Percentiles rank a stretch among this genome's conserved stretches.
These are phyloP conservation scores for Trichosporon sp. DNA, from an alignment of 1,284 basidiomycete genomes.

Conservation along the genomic window DNA sequence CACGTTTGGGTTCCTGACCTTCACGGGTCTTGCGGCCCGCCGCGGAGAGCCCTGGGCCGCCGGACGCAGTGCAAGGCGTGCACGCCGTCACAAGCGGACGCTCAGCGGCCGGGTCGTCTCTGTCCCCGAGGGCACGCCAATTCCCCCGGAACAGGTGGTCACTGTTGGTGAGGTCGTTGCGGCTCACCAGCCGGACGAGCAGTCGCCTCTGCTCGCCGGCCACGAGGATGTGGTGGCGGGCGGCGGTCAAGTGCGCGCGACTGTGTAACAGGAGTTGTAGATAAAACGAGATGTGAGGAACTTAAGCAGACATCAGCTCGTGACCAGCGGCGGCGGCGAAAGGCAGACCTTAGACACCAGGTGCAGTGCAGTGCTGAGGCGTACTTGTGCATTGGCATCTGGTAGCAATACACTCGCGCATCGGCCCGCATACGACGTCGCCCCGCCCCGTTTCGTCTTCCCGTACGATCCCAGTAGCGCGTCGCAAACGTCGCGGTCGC, in stretches of 20 bases:
- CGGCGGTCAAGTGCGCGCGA: slow-evolving; percentile 16
- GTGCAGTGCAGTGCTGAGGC: background rate
- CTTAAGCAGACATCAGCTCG: too few species aligned
- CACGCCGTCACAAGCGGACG: slow-evolving; percentile 43
- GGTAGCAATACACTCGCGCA: too few species aligned
- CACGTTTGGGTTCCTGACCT: slow-evolving; percentile 41
- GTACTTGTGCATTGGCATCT: too few species aligned
- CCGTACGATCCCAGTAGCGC: too few species aligned
- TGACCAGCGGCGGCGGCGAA: too few species aligned
- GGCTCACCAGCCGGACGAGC: slow-evolving; percentile 31
- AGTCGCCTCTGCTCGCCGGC: slow-evolving; percentile 36
- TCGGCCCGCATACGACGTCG: too few species aligned
- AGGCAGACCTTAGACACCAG: background rate
- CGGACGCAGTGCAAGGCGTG: slow-evolving; percentile 40
- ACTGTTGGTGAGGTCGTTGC: slow-evolving; percentile 43
- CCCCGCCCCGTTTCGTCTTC: too few species aligned
- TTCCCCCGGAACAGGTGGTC: slow-evolving; percentile 38
- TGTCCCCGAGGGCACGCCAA: slow-evolving; percentile 39
- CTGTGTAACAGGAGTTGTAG: background rate
- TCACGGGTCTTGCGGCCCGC: slow-evolving; percentile 47
- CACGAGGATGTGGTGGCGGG: slow-evolving; percentile 5
- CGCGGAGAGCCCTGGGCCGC: slow-evolving; percentile 49
- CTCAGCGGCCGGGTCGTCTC: slow-evolving; percentile 43
- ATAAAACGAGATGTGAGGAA: background rate
- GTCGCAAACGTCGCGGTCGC: too few species aligned